A percentile compares a stretch with the other conserved stretches of the same genome.
These are phyloP conservation scores for Hypoxylon subgilvum DNA, from an alignment of 495 filamentous ascomycete species.

Conservation along the genomic window DNA sequence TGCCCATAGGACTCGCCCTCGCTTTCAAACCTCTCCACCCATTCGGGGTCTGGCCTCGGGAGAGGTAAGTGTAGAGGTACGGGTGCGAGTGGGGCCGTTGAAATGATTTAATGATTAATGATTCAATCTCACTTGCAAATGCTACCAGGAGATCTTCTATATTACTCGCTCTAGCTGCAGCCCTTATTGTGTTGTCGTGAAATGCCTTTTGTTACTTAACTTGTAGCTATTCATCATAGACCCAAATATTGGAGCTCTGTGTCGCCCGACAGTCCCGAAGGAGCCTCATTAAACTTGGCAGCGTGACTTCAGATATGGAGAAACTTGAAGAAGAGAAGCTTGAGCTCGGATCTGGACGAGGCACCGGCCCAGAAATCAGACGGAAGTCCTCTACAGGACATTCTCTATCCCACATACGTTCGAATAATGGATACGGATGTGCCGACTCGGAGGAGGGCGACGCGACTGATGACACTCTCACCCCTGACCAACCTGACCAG, in stretches of 20 bases:
- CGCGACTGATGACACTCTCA: slow-evolving; percentile 37
- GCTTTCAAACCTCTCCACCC: too few relatives aligned
- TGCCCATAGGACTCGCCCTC: not conserved
- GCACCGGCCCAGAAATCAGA: not conserved
- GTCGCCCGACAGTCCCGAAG: too few relatives aligned
- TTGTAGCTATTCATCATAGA: too few relatives aligned
- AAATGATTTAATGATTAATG: not conserved
- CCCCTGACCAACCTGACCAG: slow-evolving; percentile 15
- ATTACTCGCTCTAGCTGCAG: too few relatives aligned
- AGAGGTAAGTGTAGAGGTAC: too few relatives aligned
- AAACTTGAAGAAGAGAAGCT: slow-evolving; percentile 18
- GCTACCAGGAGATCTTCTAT: not conserved
- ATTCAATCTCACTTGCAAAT: too few relatives aligned
- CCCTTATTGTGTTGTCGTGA: too few relatives aligned
- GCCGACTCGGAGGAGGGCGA: slow-evolving; percentile 54
- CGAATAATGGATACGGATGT: slow-evolving; percentile 67
- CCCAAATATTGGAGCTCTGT: too few relatives aligned
- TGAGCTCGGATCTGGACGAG: slow-evolving; percentile 13
- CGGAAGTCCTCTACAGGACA: slow-evolving; percentile 1
- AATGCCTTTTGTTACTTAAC: too few relatives aligned
- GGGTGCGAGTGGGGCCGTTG: not conserved
- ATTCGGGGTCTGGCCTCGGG: too few relatives aligned
- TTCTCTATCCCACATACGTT: slow-evolving; percentile 49
- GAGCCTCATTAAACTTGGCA: not conserved
- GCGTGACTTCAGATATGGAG: slow-evolving; percentile 13